Conservation (phyloP, 2,329 filamentous ascomycete genomes). For the Dothideomycetidae sp. region DNA sequence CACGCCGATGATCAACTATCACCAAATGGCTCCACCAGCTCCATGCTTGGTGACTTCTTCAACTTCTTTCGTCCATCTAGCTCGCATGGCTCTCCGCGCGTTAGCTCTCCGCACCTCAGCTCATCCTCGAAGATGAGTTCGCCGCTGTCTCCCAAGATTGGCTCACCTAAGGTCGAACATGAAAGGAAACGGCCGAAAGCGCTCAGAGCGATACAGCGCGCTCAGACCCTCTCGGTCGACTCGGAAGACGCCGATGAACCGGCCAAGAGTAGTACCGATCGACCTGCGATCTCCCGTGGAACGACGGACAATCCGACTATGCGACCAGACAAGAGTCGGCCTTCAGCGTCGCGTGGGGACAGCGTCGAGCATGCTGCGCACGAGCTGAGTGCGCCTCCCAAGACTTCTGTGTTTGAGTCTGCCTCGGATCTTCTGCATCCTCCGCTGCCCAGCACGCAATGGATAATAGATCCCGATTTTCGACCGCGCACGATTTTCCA, state of each 20-base stretch:
- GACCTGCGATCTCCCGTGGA: constrained; percentile 10
- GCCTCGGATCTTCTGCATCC: constrained; percentile 87
- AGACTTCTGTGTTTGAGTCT: constrained; percentile 87
- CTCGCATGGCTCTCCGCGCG: constrained; percentile 3
- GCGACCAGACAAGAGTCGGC: constrained; percentile 25
- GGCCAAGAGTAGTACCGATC: background rate
- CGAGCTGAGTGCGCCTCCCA: constrained; percentile 57
- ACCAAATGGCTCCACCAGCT: constrained; percentile 4
- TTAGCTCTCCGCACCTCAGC: background rate
- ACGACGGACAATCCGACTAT: constrained; percentile 13
- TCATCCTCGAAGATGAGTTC: background rate
- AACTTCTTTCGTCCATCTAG: constrained; percentile 56
- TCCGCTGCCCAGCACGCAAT: constrained; percentile 66
- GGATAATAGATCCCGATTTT: constrained; percentile 66
- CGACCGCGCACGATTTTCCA: constrained; percentile 89
- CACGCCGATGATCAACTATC: background rate
- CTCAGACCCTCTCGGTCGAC: constrained; percentile 50
- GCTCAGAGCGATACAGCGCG: constrained; percentile 34
- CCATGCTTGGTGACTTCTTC: constrained; percentile 42
- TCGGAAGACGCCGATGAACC: background rate
- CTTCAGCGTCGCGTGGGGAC: constrained; percentile 34
- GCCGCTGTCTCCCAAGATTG: too few species aligned
- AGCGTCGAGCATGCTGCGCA: constrained; percentile 31
- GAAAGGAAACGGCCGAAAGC: constrained; percentile 39
- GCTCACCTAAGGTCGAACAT: background rate